These are phyloP conservation scores for Cladochytrium replicatum DNA, from an alignment of 192 early-diverging fungal genomes.

Conservation along the genomic window DNA sequence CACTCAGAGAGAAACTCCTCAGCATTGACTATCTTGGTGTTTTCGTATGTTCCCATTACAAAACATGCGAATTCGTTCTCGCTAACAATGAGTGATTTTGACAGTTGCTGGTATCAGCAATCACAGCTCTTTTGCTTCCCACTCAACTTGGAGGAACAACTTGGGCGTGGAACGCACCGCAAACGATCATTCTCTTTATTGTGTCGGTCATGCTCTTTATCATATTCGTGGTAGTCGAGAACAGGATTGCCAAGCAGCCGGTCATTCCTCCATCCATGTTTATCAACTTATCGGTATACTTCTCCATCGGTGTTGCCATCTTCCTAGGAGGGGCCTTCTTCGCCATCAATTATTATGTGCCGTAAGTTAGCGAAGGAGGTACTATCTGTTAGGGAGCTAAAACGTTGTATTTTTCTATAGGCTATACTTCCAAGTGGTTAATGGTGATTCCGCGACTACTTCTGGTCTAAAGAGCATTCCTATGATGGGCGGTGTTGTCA, in stretches of 20 bases:
- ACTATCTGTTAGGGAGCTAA: conserved; percentile 8
- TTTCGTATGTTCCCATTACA: too few relatives aligned
- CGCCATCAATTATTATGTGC: conserved; percentile 37
- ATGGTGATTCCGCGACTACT: conserved; percentile 54
- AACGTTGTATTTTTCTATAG: conserved; percentile 14
- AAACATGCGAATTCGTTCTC: too few relatives aligned
- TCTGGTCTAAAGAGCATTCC: conserved; percentile 65
- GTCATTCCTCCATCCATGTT: conserved; percentile 55
- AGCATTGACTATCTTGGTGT: conserved; percentile 37
- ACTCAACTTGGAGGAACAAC: conserved; percentile 29
- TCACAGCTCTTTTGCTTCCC: conserved; percentile 15
- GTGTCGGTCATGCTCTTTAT: conserved; percentile 34
- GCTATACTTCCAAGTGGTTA: conserved; percentile 70
- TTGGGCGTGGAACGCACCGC: conserved; percentile 42
- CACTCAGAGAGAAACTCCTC: conserved; percentile 27
- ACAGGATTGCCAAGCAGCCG: conserved; percentile 50
- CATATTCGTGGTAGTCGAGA: conserved; percentile 51
- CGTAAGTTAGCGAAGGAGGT: conserved; percentile 37
- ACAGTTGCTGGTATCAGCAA: conserved; percentile 12
- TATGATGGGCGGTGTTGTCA: conserved; percentile 53
- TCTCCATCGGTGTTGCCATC: conserved; percentile 16
- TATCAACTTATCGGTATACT: conserved; percentile 23
- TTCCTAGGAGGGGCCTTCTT: conserved; percentile 29
- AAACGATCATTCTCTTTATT: conserved; percentile 52
- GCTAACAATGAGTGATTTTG: too few relatives aligned